These are phyloP conservation scores for Candida chauliodis DNA, from an alignment of 805 yeast species.

Conservation along the genomic window DNA sequence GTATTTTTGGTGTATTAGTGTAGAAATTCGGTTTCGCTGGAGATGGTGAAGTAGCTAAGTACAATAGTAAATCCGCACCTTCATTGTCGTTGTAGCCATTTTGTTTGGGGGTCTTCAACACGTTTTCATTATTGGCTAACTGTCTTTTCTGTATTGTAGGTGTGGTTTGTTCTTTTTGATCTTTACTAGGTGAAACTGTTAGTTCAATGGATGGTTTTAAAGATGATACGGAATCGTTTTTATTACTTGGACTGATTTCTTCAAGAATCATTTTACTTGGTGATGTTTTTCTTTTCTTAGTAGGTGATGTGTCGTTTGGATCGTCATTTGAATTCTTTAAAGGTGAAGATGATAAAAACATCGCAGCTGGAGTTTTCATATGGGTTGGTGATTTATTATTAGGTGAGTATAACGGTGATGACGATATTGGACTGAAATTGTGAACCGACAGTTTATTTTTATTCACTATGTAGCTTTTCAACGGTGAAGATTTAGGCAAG, in stretches of 20 bases:
- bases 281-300: constrained; percentile 18
- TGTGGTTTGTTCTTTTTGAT: constrained; percentile 18
- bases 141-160: constrained; percentile 27
- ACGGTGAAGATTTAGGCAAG: constrained; percentile 24
- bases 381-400: constrained; percentile 39
- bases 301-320: constrained; percentile 28
- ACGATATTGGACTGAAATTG: constrained; percentile 14
- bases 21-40: constrained; percentile 45
- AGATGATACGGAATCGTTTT: constrained; percentile 6
- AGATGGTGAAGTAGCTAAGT: constrained; percentile 79
- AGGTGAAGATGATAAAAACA: constrained; percentile 34
- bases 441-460: constrained; percentile 19
- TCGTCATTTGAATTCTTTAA: constrained; percentile 17
- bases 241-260: constrained; percentile 24
- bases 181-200: constrained; percentile 5
- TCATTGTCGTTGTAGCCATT: constrained; percentile 44
- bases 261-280: constrained; percentile 28
- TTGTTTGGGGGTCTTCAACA: constrained; percentile 37
- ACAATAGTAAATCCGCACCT: constrained; percentile 81
- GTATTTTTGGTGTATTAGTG: constrained; percentile 27
- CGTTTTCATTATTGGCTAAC: constrained; percentile 11
- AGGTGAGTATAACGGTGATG: constrained; percentile 37
- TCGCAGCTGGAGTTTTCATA: constrained; percentile 32
- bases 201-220: constrained; percentile 31
- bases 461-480: constrained; percentile 27